Base-by-base conservation (phyloP, 495 filamentous ascomycete genomes). In the Penicillium ochrochloron region DNA sequence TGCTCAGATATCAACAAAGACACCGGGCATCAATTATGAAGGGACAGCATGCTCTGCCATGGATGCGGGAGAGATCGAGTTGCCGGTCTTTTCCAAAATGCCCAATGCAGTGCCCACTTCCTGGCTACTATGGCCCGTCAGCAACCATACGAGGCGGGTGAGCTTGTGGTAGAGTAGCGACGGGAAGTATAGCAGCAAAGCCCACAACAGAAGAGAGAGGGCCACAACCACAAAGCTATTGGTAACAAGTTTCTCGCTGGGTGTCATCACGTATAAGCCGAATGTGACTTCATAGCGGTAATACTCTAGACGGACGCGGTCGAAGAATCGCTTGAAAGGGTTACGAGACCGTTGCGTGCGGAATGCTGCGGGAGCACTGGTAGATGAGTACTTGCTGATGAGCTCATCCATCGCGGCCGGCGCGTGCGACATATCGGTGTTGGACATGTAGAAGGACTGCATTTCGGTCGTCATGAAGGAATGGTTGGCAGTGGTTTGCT, bases 241-340 rank as follows among this genome's bases (percentile, higher is more conserved):
- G 75, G 90, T 87, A 57, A 90, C 85, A 61, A 90, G 83, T 62
- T 89, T 90, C 76, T 92, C 89, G 25, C 80, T 85, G 17, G 87
- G 83, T 0, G 88, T 91, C 68, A 92, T 81, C 77, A 91, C 90
- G 74, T 92, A 92, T 25, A 91, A 77, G 37, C 86, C 83, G 70
- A 89, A 89, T 10, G 89, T 91, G 64, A 91, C 89, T 73, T 91
- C 89, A 71, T 91, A 91, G 68, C 90, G 89, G 72, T 92, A 92
- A 66, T 87, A 85, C 72, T 89, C 89, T 54, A 88, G 82, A 65
- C 83, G 82, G 29, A 90, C 76, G 71, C 84, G 84, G 58, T 84
- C 82, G 59, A 83, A 60, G 41, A 84, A 39, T 29, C 76, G 73
- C 59, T 73, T 73, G 34, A 78, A 17, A 5, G 72, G 59, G 56